Percentiles rank a stretch among this genome's conserved stretches.
Conservation (phyloP, 371 early-diverging fungal species). For the Rhizopus stolonifer region DNA sequence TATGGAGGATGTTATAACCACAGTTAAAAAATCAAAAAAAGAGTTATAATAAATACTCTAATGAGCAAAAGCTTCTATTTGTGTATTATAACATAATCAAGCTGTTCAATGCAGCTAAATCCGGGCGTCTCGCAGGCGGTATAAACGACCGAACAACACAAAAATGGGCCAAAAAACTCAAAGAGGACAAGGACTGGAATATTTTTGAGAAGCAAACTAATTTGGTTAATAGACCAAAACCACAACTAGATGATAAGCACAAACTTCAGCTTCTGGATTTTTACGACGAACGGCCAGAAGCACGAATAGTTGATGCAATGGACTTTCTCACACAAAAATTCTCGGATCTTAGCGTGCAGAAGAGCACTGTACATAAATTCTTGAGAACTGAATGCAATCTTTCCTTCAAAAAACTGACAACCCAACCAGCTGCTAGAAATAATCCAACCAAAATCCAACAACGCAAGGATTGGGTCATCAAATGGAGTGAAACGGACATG, state of each 20-base stretch:
- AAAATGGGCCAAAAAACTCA: constrained; percentile 19
- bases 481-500: constrained; percentile 10
- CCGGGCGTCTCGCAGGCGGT: constrained; percentile 6
- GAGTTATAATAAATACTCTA: constrained; percentile 14
- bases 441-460: constrained; percentile 6
- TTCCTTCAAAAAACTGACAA: constrained; percentile 18
- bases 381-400: constrained; percentile 16
- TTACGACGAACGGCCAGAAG: constrained; percentile 12
- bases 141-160: constrained; percentile 17
- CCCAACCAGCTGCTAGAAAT: constrained; percentile 17
- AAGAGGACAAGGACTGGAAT: constrained; percentile 22
- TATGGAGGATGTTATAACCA: constrained; percentile 14
- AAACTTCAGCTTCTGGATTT: constrained; percentile 16
- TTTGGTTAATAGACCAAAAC: constrained; percentile 20
- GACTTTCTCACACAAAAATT: constrained; percentile 13
- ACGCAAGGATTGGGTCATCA: constrained; percentile 12
- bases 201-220: constrained; percentile 16
- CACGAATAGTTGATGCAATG: constrained; percentile 17
- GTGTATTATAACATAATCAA: constrained; percentile 16
- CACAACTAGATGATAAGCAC: constrained; percentile 17
- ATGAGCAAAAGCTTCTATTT: constrained; percentile 17
- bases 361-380: constrained; percentile 15
- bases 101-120: constrained; percentile 16
- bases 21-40: constrained; percentile 10
- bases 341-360: constrained; percentile 12